phyloP scores from a whole-genome alignment of 305 asterid species.

The Fraxinus velutina region DNA sequence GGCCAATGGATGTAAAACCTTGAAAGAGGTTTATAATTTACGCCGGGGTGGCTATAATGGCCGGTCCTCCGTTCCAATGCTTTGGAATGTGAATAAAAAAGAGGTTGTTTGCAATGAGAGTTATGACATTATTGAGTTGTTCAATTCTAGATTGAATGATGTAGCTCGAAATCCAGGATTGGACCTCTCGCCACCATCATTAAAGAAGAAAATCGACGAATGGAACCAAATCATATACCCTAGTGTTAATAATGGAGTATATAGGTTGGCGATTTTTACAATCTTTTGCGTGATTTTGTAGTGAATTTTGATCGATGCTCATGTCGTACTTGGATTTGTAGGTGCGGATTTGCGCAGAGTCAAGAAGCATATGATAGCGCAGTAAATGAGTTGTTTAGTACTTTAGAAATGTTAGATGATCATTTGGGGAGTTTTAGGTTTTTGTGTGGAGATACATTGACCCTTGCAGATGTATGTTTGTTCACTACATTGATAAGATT shows the following conservation, averaged over 20 bases:
- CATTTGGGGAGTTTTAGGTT: conserved; percentile 58
- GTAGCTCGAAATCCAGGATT: conserved; percentile 50
- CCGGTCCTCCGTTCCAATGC: conserved; percentile 83
- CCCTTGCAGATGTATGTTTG: conserved; percentile 83
- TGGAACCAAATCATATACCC: conserved; percentile 80
- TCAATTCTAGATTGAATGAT: conserved; percentile 61
- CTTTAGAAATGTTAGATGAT: conserved; percentile 62
- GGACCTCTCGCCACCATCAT: conserved; percentile 62
- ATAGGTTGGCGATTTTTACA: conserved; percentile 41
- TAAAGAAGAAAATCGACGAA: conserved; percentile 49
- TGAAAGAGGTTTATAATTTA: conserved; percentile 62
- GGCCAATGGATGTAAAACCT: conserved; percentile 57
- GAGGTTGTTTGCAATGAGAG: conserved; percentile 87
- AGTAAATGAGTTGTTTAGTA: conserved; percentile 49
- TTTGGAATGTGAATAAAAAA: conserved; percentile 61
- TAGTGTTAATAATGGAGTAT: conserved; percentile 76
- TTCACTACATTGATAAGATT: conserved; percentile 84
- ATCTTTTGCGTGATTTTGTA: not conserved
- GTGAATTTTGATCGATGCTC: not conserved
- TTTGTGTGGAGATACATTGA: conserved; percentile 67
- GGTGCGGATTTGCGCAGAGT: conserved; percentile 95
- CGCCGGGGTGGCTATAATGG: conserved; percentile 67
- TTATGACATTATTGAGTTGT: conserved; percentile 63
- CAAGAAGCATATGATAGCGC: conserved; percentile 77
- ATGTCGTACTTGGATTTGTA: conserved; percentile 14